Conservation (phyloP, 1,284 basidiomycete genomes). For the Cutaneotrichosporon dermatis region DNA sequence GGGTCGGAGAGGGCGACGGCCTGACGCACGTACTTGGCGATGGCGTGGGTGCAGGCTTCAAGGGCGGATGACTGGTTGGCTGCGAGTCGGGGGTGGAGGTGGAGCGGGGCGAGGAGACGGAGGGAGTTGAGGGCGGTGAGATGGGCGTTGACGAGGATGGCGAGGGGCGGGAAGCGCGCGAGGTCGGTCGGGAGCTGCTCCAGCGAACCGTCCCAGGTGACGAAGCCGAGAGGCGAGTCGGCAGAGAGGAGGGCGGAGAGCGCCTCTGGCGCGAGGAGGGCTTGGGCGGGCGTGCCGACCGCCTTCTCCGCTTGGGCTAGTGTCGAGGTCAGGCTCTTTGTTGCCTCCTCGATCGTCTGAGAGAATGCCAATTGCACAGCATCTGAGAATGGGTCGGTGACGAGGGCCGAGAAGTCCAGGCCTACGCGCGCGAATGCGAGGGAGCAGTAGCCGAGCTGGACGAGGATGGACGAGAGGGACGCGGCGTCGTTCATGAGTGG, state of each 20-base stretch:
- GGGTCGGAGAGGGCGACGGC: conserved; percentile 17
- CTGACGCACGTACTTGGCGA: conserved; percentile 53
- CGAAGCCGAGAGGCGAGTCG: conserved; percentile 11
- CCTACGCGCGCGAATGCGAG: conserved; percentile 89
- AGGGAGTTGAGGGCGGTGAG: conserved; percentile 73
- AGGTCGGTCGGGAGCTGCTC: conserved; percentile 54
- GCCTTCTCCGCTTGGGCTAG: conserved; percentile 30
- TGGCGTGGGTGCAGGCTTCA: conserved; percentile 30
- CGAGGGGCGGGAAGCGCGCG: conserved; percentile 71
- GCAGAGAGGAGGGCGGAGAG: conserved; percentile 24
- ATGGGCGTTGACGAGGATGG: conserved; percentile 68
- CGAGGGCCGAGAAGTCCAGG: conserved; percentile 67
- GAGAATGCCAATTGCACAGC: conserved; percentile 55
- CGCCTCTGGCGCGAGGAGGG: conserved; percentile 41
- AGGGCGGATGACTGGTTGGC: conserved; percentile 57
- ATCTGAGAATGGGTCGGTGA: conserved; percentile 62
- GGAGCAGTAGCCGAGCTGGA: conserved; percentile 86
- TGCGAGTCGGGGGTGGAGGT: conserved; percentile 54
- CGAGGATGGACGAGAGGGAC: conserved; percentile 73
- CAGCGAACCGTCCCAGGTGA: conserved; percentile 10
- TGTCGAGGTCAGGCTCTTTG: conserved; percentile 28
- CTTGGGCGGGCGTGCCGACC: conserved; percentile 24
- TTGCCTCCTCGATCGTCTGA: conserved; percentile 50
- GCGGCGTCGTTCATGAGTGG: conserved; percentile 58
- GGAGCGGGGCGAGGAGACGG: conserved; percentile 69